phyloP scores from a whole-genome alignment of 331 rosid species.

The Prunus yedoensis region DNA sequence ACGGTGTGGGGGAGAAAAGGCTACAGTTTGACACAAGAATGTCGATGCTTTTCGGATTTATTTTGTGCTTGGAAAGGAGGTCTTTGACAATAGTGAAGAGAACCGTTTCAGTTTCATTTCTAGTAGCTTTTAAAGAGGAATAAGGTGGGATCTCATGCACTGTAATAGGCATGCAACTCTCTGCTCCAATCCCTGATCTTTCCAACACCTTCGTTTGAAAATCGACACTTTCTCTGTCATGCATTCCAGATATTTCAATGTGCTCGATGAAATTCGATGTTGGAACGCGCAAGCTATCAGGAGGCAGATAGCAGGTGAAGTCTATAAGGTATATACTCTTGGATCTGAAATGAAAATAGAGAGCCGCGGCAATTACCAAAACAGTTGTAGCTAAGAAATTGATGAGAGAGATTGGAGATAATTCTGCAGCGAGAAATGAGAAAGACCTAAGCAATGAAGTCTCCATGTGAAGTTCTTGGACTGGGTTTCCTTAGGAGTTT shows the following conservation, averaged over 20 bases:
- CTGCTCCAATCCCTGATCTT: constrained; percentile 66
- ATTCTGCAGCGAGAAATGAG: background rate
- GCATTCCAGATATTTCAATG: background rate
- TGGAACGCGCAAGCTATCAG: constrained; percentile 36
- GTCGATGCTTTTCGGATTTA: constrained; percentile 57
- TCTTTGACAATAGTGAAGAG: constrained; percentile 48
- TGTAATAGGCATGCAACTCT: constrained; percentile 54
- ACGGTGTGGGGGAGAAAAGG: constrained; percentile 68
- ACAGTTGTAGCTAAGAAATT: constrained; percentile 20
- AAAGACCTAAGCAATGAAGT: background rate
- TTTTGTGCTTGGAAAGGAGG: constrained; percentile 48
- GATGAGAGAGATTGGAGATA: background rate
- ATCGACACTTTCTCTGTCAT: constrained; percentile 28
- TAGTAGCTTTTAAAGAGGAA: constrained; percentile 21
- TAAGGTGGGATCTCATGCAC: constrained; percentile 45
- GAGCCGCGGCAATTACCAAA: constrained; percentile 1
- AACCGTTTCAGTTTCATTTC: constrained; percentile 50
- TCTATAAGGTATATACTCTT: constrained; percentile 54
- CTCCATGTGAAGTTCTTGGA: background rate
- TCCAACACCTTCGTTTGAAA: constrained; percentile 52
- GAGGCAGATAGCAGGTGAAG: constrained; percentile 55
- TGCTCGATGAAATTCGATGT: constrained; percentile 46
- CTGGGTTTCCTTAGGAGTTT: background rate
- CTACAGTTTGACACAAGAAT: constrained; percentile 72
- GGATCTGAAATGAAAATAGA: constrained; percentile 6